Conservation (phyloP, 495 filamentous ascomycete species). For the Platismatia glauca region DNA sequence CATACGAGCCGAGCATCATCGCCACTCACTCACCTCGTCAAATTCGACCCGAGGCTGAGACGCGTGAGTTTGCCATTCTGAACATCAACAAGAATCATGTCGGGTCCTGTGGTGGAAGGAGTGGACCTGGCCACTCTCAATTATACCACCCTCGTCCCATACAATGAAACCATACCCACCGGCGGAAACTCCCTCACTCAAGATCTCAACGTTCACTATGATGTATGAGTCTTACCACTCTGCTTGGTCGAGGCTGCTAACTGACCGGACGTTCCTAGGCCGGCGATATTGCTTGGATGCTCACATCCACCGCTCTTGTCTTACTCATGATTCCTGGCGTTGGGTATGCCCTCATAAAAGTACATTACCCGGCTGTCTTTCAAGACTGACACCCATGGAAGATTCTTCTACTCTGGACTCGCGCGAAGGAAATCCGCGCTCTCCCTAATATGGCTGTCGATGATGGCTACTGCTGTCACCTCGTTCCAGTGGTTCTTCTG, state of each 20-base stretch:
- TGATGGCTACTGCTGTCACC: slow-evolving; percentile 86
- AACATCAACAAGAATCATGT: slow-evolving; percentile 4
- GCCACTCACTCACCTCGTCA: background rate
- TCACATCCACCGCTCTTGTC: slow-evolving; percentile 80
- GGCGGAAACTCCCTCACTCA: slow-evolving; percentile 68
- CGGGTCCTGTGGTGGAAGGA: slow-evolving; percentile 20
- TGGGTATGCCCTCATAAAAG: slow-evolving; percentile 41
- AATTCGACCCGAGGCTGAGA: background rate
- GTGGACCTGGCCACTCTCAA: slow-evolving; percentile 37
- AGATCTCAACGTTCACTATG: slow-evolving; percentile 75
- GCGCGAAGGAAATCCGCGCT: slow-evolving; percentile 95
- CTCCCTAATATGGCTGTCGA: slow-evolving; percentile 89
- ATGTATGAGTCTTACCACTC: slow-evolving; percentile 42
- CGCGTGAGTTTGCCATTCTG: background rate
- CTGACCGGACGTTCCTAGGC: slow-evolving; percentile 39
- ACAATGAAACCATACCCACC: slow-evolving; percentile 54
- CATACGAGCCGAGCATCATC: background rate
- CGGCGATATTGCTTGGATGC: slow-evolving; percentile 89
- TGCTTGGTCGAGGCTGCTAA: background rate
- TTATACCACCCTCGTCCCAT: slow-evolving; percentile 44
- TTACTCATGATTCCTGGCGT: slow-evolving; percentile 98
- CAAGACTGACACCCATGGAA: slow-evolving; percentile 7
- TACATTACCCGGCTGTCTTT: background rate
- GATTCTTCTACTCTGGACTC: slow-evolving; percentile 97
- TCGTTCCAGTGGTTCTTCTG: slow-evolving; percentile 99